Conservation (phyloP, 495 filamentous ascomycete species). For the Tuber borchii region DNA sequence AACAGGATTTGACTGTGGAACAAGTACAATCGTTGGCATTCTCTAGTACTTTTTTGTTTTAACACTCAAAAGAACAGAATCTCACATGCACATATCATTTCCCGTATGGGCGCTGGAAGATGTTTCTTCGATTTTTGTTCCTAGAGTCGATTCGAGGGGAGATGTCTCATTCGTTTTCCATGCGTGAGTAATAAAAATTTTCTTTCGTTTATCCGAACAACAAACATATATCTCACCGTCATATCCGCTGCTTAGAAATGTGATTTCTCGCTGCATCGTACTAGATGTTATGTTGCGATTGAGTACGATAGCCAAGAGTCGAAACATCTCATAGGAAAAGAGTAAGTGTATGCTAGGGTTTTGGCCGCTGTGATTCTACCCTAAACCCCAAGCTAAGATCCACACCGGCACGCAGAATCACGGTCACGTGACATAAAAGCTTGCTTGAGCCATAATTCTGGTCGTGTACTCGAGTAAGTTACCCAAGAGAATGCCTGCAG, state of each 20-base stretch:
- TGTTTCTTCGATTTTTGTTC: constrained; percentile 5
- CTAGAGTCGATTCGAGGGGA: not conserved
- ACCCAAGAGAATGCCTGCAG: not conserved
- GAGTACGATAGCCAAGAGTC: not conserved
- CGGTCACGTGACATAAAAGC: not conserved
- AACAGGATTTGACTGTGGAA: not conserved
- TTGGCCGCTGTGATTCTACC: not conserved
- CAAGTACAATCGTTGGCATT: not conserved
- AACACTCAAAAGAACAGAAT: not conserved
- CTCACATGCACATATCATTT: not conserved
- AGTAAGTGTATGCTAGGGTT: not conserved
- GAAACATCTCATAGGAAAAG: not conserved
- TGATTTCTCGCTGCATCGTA: not conserved
- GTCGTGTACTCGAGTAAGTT: too few relatives aligned
- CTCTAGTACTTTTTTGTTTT: not conserved
- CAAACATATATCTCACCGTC: not conserved
- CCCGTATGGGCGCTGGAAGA: not conserved
- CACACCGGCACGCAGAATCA: not conserved
- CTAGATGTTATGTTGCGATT: not conserved
- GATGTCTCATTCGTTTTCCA: constrained; percentile 4
- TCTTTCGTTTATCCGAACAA: not conserved
- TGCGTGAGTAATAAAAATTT: not conserved
- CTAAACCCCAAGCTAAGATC: not conserved
- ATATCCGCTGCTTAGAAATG: not conserved
- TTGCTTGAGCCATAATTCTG: not conserved